These are phyloP conservation scores for Cutaneotrichosporon spelunceum DNA, from an alignment of 1,284 basidiomycete species.

Conservation along the genomic window DNA sequence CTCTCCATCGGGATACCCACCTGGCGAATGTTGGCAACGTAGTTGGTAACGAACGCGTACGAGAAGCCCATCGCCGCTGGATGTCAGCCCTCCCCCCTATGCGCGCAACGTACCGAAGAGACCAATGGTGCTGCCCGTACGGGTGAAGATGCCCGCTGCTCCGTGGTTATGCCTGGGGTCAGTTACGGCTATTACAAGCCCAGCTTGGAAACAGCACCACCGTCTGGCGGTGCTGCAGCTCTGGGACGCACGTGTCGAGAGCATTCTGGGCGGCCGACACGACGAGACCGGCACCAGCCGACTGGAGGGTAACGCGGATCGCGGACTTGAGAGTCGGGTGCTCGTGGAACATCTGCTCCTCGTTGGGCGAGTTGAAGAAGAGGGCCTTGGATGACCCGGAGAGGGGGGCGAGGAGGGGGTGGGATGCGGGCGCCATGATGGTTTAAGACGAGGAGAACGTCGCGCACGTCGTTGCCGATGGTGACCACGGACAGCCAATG, in stretches of 20 bases:
- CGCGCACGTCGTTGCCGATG: conserved; percentile 12
- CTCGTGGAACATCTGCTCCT: conserved; percentile 41
- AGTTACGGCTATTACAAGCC: neutral
- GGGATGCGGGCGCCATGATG: conserved; percentile 28
- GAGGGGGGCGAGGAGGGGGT: conserved; percentile 42
- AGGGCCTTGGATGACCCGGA: conserved; percentile 29
- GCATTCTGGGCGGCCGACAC: conserved; percentile 82
- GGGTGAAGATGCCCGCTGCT: conserved; percentile 78
- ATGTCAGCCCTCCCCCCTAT: conserved; percentile 4
- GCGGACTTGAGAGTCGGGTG: conserved; percentile 51
- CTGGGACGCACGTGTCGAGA: conserved; percentile 57
- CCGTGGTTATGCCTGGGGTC: conserved; percentile 65
- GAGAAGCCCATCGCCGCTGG: conserved; percentile 86
- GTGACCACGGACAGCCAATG: conserved; percentile 20
- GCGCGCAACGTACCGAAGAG: conserved; percentile 67
- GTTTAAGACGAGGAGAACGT: conserved; percentile 10
- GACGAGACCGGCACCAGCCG: conserved; percentile 69
- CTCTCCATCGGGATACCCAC: conserved; percentile 25
- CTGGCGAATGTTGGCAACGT: conserved; percentile 74
- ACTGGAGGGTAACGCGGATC: conserved; percentile 63
- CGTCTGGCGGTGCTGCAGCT: neutral
- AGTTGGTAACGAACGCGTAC: conserved; percentile 77
- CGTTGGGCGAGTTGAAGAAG: conserved; percentile 41
- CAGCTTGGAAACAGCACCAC: neutral
- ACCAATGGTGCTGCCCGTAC: conserved; percentile 73